Base-by-base conservation (phyloP, 176 grass and related monocot genomes). In the Hordeum marinum region DNA sequence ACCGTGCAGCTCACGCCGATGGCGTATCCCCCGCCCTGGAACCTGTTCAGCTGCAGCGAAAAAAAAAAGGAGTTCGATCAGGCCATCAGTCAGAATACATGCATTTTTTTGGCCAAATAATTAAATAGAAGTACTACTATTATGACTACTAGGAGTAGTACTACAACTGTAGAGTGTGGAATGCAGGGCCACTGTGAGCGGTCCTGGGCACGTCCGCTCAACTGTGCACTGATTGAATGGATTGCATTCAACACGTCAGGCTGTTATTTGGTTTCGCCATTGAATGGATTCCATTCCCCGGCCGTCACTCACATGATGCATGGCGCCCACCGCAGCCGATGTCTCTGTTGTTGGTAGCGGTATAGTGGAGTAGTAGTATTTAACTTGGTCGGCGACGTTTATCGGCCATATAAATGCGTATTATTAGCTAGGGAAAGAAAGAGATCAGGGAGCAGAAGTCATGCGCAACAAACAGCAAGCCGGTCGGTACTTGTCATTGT, bases 1-100 rank as follows among this genome's bases (percentile, higher is more conserved):
- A 95, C 75, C 57, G 86, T 82, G 45, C 91, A 96, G 84, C 91
- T 89, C 17, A 99, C 88, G 34, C 91, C 96, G 20, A 99, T 17
- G 65, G 96, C 79, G 68, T 90, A 98, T 2, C 84, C 96, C 4
- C 90, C 91, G 46, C 75, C 90, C 64, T 88, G 69, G 82, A 98
- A 96, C 68, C 91, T 68, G 36, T 94, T 95, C 35, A 98, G 79
- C 96, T 98, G 76, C 69, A 77, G 42, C 15, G 69, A 11, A 45
- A 4, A 4, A 24, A 6, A 8, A 9, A 8, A 67, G 24, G 37
- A 48, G 13, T 12, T 17, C 46, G 5, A 6, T 4, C 12, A 77
- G 35, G 57, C 46, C 14, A 50, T 20, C 15, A 45, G 14, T 68
- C 66, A 15, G 5, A 72, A 72, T 24, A 43, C 68, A 39, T 68